Conservation (phyloP, 768 basidiomycete genomes). For the Hemileccinum impolitum region DNA sequence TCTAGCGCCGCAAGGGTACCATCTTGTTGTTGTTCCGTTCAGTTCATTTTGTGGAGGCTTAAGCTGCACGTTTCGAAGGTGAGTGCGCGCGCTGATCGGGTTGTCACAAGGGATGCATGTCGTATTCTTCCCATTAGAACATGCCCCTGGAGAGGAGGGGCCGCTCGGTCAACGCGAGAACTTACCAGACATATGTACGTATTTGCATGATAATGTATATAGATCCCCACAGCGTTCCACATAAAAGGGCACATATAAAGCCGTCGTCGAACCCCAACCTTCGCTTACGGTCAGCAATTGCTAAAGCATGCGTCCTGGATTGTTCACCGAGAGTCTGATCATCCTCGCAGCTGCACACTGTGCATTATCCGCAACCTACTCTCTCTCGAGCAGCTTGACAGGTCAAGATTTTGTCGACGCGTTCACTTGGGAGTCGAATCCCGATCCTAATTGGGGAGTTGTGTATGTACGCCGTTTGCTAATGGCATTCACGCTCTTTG, state of each 20-base stretch:
- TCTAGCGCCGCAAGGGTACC: neutral
- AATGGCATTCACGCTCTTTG: neutral
- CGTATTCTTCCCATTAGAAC: neutral
- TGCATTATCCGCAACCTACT: slow-evolving; percentile 42
- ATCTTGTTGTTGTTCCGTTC: neutral
- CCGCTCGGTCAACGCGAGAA: neutral
- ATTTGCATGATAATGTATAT: too few relatives aligned
- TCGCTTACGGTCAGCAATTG: too few relatives aligned
- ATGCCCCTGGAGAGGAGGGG: neutral
- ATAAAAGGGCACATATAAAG: neutral
- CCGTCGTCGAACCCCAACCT: too few relatives aligned
- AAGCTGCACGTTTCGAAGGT: too few relatives aligned
- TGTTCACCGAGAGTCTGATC: neutral
- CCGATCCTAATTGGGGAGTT: slow-evolving; percentile 31
- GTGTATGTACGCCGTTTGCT: slow-evolving; percentile 14
- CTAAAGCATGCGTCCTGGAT: neutral
- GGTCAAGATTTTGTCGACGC: slow-evolving; percentile 49
- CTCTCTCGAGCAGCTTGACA: slow-evolving; percentile 40
- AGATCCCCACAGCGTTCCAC: neutral
- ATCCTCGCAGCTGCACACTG: slow-evolving; percentile 5
- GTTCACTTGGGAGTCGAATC: slow-evolving; percentile 21
- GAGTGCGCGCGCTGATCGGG: neutral
- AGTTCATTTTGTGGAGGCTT: neutral
- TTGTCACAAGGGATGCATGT: neutral
- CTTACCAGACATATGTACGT: too few relatives aligned